These are phyloP conservation scores for Citrullus mucosospermus DNA, from an alignment of 306 rosid species.

Conservation along the genomic window DNA sequence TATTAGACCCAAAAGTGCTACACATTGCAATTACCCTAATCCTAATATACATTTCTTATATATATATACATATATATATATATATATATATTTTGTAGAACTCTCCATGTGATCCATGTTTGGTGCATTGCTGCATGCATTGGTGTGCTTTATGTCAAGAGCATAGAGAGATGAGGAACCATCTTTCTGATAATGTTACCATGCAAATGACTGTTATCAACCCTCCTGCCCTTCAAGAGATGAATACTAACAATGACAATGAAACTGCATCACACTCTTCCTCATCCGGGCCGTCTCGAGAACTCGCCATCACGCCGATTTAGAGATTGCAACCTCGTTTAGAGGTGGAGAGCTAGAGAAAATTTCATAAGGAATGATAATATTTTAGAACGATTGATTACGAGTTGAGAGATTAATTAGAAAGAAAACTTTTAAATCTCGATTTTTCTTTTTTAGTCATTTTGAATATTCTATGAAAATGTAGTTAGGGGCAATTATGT, in stretches of 20 bases:
- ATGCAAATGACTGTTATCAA: constrained; percentile 61
- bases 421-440: neutral
- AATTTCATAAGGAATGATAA: neutral
- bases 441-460: neutral
- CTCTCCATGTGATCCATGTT: constrained; percentile 77
- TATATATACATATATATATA: no score
- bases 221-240: constrained; percentile 76
- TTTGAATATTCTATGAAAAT: neutral
- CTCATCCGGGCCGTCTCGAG: constrained; percentile 11
- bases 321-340: constrained; percentile 55
- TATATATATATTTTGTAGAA: constrained; percentile 26
- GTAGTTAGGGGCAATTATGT: neutral
- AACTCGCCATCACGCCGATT: constrained; percentile 27
- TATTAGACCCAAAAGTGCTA: no score
- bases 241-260: constrained; percentile 35
- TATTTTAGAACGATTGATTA: neutral
- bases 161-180: constrained; percentile 83
- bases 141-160: constrained; percentile 97
- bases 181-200: constrained; percentile 46
- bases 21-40: no score
- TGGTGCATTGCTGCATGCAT: constrained; percentile 88
- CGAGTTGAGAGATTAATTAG: neutral
- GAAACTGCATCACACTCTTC: constrained; percentile 33
- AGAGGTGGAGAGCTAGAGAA: neutral
- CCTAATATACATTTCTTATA: no score